phyloP scores from a whole-genome alignment of 2,329 filamentous ascomycete species.

The Neopestalotiopsis rosae region DNA sequence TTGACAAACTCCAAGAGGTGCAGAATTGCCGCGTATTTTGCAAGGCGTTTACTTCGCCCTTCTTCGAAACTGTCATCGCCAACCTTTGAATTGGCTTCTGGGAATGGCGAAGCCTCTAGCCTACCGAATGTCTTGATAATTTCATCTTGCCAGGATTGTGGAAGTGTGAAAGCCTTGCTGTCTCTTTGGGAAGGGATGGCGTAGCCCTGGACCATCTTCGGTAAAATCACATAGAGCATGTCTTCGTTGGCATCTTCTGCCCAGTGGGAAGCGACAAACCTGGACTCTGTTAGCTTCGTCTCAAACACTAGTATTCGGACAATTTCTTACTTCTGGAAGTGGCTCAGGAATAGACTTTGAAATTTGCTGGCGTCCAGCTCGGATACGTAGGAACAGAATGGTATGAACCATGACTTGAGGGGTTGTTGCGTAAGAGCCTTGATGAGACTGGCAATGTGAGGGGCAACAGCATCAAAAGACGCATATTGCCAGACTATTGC shows the following conservation, averaged over 20 bases:
- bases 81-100: conserved; percentile 56
- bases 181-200: conserved; percentile 59
- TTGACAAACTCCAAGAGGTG: conserved; percentile 65
- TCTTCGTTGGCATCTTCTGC: conserved; percentile 68
- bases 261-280: conserved; percentile 80
- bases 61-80: conserved; percentile 66
- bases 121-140: conserved; percentile 73
- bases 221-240: conserved; percentile 71
- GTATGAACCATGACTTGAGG: conserved; percentile 76
- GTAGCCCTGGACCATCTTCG: conserved; percentile 63
- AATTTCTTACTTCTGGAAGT: conserved; percentile 78
- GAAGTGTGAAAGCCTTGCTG: conserved; percentile 60
- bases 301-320: neutral
- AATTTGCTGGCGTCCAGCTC: conserved; percentile 78
- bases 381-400: conserved; percentile 83
- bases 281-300: conserved; percentile 42
- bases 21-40: conserved; percentile 71
- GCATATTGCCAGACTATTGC: conserved; percentile 76
- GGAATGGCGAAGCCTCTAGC: conserved; percentile 68
- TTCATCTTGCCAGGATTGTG: conserved; percentile 74
- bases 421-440: conserved; percentile 68
- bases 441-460: conserved; percentile 69
- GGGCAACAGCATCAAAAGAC: conserved; percentile 79
- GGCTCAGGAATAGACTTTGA: conserved; percentile 75
- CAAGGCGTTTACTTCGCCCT: conserved; percentile 68